Percentiles rank a stretch among this genome's conserved stretches.
Evolutionary conservation across 2,329 filamentous ascomycete species (phyloP).

Genomic region (Botrytis sinoallii): DNA sequence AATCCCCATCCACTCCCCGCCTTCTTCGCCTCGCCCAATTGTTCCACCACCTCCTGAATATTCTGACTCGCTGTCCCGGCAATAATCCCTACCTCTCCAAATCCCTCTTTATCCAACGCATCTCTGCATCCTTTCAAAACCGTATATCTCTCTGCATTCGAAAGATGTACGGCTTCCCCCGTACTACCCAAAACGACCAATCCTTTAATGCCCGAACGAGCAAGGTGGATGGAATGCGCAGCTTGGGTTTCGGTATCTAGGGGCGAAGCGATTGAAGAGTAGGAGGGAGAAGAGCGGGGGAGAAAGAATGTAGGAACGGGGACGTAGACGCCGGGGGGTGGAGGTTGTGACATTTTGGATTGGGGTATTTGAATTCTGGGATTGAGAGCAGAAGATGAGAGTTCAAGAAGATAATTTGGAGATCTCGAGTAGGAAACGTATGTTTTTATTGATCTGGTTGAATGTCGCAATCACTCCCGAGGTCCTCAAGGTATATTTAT

Average conservation of each 20-base stretch:
- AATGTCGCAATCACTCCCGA: not conserved
- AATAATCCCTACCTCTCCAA: conserved; percentile 57
- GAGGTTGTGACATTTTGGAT: conserved; percentile 30
- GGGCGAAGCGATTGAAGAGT: conserved; percentile 30
- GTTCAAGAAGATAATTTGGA: not conserved
- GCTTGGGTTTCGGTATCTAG: conserved; percentile 52
- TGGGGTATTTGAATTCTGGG: not conserved
- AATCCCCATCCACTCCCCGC: conserved; percentile 62
- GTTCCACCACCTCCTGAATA: conserved; percentile 54
- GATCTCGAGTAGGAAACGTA: not conserved
- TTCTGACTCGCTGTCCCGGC: conserved; percentile 57
- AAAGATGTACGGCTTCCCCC: conserved; percentile 61
- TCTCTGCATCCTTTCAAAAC: conserved; percentile 53
- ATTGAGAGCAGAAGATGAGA: not conserved
- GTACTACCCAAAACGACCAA: conserved; percentile 62
- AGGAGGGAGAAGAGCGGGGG: conserved; percentile 31
- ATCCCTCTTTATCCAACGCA: conserved; percentile 53
- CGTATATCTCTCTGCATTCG: conserved; percentile 52
- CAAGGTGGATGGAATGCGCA: conserved; percentile 57
- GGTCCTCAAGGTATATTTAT: not conserved
- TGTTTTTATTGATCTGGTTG: not conserved
- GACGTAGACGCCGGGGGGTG: conserved; percentile 41
- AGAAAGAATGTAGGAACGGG: conserved; percentile 62
- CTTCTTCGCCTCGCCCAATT: conserved; percentile 47
- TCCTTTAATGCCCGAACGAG: conserved; percentile 56